Percentiles rank a stretch among this genome's conserved stretches.
phyloP scores from a whole-genome alignment of 2,329 filamentous ascomycete genomes.

The Fusarium hainanense region DNA sequence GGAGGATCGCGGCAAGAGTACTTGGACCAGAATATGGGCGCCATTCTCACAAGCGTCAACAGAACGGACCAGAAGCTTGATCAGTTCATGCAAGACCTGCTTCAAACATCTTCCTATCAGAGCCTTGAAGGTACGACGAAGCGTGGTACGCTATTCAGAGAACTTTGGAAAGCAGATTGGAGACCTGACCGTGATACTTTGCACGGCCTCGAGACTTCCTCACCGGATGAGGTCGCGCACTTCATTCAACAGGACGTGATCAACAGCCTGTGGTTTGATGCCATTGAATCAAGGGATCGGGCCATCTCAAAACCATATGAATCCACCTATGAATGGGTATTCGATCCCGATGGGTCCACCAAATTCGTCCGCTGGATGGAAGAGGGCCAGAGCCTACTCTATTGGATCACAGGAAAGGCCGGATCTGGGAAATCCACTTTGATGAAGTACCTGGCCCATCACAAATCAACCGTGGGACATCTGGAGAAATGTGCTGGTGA shows the following conservation, averaged over 20 bases:
- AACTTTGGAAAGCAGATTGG: too few relatives aligned
- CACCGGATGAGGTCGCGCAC: too few relatives aligned
- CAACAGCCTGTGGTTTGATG: too few relatives aligned
- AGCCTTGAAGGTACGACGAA: fast-evolving
- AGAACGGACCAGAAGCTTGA: too few relatives aligned
- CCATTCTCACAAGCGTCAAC: fast-evolving
- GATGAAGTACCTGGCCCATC: background rate
- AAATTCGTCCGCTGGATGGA: fast-evolving
- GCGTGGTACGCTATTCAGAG: fast-evolving
- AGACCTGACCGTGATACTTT: too few relatives aligned
- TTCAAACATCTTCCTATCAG: fast-evolving
- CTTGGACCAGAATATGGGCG: too few relatives aligned
- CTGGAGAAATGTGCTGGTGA: fast-evolving
- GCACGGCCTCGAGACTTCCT: too few relatives aligned
- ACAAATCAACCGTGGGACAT: fast-evolving
- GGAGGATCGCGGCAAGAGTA: too few relatives aligned
- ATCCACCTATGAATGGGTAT: too few relatives aligned
- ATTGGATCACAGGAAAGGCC: background rate
- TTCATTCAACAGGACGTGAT: fast-evolving
- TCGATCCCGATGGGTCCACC: too few relatives aligned
- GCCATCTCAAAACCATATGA: fast-evolving
- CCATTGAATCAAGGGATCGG: fast-evolving
- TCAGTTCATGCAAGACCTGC: too few relatives aligned
- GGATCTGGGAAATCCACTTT: background rate
- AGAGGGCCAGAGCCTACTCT: fast-evolving